Base-by-base conservation (phyloP, 208 protist species). In the Vickermania ingenoplastis region DNA sequence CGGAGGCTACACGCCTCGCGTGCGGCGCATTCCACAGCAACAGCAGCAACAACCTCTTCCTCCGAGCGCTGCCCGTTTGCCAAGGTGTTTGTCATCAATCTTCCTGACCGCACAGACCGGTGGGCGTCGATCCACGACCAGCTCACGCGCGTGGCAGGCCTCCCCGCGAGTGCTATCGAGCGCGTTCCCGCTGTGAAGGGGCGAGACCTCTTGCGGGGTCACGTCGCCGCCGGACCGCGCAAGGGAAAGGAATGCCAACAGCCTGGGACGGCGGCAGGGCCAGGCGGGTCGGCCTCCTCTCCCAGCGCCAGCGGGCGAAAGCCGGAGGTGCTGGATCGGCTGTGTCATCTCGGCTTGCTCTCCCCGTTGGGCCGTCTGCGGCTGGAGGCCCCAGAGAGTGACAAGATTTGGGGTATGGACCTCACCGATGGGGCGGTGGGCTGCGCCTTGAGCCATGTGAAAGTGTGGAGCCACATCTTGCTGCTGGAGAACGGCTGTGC, bases 391-490 rank as follows among this genome's bases (percentile, higher is more conserved):
- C 57, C 59, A 1, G 30, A 67, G 7, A n/a, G n/a, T 2, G 70
- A 77, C 21, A 78, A 58, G 14, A 73, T 94, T 29, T 94, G 87
- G 83, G 86, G 87, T 11, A 94, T 94, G 87, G 87, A 94, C 57
- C 61, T 94, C 13, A 94, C 68, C 50, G 67, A 62, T 14, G 79
- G 71, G 0, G 87, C 83, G 4, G 71, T 94, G 5, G 87, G 87
- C n/a, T 94, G 87, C 59, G 87, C 87, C 23, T 50, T 89, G 13
- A 94, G 81, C 49, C 87, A 94, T 67, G 41, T 74, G 3, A 48
- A 78, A 52, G 51, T 94, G 2, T 94, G 87, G 83, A 67, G 69
- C 13, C 71, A 65, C 25, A 81, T 93, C 31, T 45, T 45, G 17
- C 11, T 45, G 7, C n/a, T n/a, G n/a, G n/a, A n/a, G n/a, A n/a